phyloP scores from a whole-genome alignment of 345 rosid genomes.

The Populus euphratica region DNA sequence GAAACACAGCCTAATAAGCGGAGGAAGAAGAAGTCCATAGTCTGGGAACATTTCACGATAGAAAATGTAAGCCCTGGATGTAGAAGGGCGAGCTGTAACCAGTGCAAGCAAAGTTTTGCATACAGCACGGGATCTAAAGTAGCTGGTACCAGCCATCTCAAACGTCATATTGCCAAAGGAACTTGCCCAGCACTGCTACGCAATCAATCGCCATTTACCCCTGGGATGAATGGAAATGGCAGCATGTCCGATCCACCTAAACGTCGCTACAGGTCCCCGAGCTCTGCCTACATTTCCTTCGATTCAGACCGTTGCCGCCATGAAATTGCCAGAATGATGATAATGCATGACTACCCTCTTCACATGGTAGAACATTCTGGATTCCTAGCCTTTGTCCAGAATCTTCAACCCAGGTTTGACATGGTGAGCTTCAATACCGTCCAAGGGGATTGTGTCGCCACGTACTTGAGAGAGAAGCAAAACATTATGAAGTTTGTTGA shows the following conservation, averaged over 20 bases:
- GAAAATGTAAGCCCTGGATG: slow-evolving; percentile 62
- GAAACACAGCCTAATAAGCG: slow-evolving; percentile 30
- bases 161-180: slow-evolving; percentile 89
- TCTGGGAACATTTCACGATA: slow-evolving; percentile 89
- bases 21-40: slow-evolving; percentile 85
- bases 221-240: slow-evolving; percentile 40
- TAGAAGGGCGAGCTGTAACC: slow-evolving; percentile 87
- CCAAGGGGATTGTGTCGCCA: slow-evolving; percentile 90
- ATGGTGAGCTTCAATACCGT: slow-evolving; percentile 62
- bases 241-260: slow-evolving; percentile 44
- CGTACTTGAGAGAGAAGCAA: slow-evolving; percentile 79
- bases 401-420: slow-evolving; percentile 78
- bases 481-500: slow-evolving; percentile 59
- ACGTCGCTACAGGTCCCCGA: slow-evolving; percentile 63
- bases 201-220: slow-evolving; percentile 40
- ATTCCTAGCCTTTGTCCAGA: slow-evolving; percentile 64
- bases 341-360: slow-evolving; percentile 79
- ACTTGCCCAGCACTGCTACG: slow-evolving; percentile 68
- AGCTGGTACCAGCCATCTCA: slow-evolving; percentile 94
- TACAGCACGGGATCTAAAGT: slow-evolving; percentile 91
- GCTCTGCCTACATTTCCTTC: slow-evolving; percentile 43
- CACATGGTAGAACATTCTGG: slow-evolving; percentile 92
- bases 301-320: slow-evolving; percentile 74
- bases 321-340: slow-evolving; percentile 80
- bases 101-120: slow-evolving; percentile 96